Evolutionary conservation across 495 filamentous ascomycete species (phyloP).

Genomic region (Chaetomium fimeti): DNA sequence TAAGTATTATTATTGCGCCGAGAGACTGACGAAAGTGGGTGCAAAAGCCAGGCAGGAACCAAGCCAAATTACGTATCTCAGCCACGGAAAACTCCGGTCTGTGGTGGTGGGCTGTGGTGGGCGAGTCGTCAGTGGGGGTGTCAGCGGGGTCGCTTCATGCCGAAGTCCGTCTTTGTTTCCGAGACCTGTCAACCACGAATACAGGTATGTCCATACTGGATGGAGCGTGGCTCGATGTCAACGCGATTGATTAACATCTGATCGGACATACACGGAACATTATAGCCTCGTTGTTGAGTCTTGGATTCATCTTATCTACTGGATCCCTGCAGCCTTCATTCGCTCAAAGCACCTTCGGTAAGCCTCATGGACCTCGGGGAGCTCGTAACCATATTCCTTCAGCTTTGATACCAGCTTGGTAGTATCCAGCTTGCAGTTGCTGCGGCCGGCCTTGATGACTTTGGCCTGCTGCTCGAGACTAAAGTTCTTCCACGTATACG

Average conservation of each 20-base stretch:
- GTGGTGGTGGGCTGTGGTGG: not conserved
- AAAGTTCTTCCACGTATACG: conserved; percentile 66
- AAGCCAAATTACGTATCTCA: conserved; percentile 25
- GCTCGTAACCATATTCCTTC: conserved; percentile 56
- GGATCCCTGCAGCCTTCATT: conserved; percentile 57
- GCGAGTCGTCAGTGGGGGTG: not conserved
- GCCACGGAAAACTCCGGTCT: conserved; percentile 19
- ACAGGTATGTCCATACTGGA: no score
- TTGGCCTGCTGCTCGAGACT: conserved; percentile 63
- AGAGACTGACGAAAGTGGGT: conserved; percentile 4
- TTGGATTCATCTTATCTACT: conserved; percentile 29
- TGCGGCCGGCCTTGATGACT: conserved; percentile 63
- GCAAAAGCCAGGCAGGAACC: conserved; percentile 15
- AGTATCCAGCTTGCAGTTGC: conserved; percentile 63
- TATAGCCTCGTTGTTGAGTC: no score
- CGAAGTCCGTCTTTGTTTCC: not conserved
- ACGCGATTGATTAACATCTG: no score
- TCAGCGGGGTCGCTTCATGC: conserved; percentile 17
- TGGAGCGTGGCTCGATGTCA: no score
- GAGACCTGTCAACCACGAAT: no score
- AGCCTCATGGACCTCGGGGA: conserved; percentile 62
- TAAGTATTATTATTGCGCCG: conserved; percentile 2
- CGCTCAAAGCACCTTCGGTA: conserved; percentile 61
- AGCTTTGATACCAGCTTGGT: conserved; percentile 60
- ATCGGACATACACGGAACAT: no score